Conservation (phyloP, 371 early-diverging fungal genomes). For the Mortierella sp. region DNA sequence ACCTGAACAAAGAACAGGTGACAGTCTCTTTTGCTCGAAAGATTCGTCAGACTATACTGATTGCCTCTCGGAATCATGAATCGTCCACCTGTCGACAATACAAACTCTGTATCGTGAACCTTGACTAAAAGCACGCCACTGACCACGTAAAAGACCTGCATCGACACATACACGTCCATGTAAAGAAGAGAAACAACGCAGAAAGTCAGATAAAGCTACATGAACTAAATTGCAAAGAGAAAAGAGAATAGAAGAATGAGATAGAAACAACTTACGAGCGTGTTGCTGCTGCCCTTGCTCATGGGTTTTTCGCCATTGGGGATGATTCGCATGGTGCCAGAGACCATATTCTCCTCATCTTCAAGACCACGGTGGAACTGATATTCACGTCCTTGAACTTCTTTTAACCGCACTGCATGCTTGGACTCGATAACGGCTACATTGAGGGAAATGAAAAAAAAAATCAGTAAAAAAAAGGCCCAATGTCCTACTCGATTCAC, state of each 20-base stretch:
- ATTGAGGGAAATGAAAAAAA: not conserved
- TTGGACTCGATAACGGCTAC: conserved; percentile 31
- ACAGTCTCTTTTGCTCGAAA: conserved; percentile 19
- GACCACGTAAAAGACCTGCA: conserved; percentile 35
- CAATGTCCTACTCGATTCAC: too few species aligned
- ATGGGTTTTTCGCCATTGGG: conserved; percentile 24
- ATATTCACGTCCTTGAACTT: conserved; percentile 39
- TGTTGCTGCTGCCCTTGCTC: conserved; percentile 7
- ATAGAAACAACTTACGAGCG: conserved; percentile 12
- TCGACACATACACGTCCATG: too few species aligned
- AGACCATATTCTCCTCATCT: conserved; percentile 21
- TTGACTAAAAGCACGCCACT: conserved; percentile 27
- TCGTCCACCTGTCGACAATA: conserved; percentile 35
- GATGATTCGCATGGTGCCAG: conserved; percentile 37
- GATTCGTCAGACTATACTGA: conserved; percentile 27
- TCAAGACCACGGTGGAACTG: conserved; percentile 42
- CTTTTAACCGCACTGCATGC: conserved; percentile 11
- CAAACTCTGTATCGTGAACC: conserved; percentile 34
- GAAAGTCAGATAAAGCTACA: not conserved
- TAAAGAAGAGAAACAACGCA: not conserved
- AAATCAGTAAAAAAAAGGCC: not conserved
- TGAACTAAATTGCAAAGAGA: not conserved
- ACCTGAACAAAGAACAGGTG: conserved; percentile 39
- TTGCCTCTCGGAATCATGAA: conserved; percentile 42
- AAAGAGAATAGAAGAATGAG: not conserved